Evolutionary conservation across 2,329 filamentous ascomycete genomes (phyloP), one percentile per base, ranked within the genome.

Genomic region (Verruconis gallopava): DNA sequence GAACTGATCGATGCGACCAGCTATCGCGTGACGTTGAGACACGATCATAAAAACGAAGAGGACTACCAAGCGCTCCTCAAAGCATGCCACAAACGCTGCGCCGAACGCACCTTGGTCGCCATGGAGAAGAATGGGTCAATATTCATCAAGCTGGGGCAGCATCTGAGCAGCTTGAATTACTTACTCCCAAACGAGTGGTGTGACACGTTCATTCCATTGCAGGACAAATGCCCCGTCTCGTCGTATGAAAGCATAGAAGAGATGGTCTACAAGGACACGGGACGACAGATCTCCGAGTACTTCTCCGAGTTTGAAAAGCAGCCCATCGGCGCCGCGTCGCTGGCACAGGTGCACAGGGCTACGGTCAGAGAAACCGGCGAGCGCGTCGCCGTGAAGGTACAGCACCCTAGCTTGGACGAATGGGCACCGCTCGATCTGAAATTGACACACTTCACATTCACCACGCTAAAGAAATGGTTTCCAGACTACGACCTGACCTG

Each of bases 401-500:
- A 98, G 58, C 91, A 98, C 62, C 91, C 91, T 1, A 73, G 76
- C 3, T 66, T 98, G 43, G 83, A 86, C 47, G 81, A 93, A 61
- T 98, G 86, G 85, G 81, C 85, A 13, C 82, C 79, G 19, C 69
- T 98, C 9, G 91, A 98, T 59, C 71, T 96, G 49, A 77, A 79
- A 2, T 68, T 98, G 47, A 98, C 91, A 4, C 69, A 75, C 28
- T 93, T 91, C 53, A 93, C 88, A 0, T 98, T 98, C 60, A 77
- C 79, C 9, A 91, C 81, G 0, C 66, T 98, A 46, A 94, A 93
- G 62, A 74, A 75, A 45, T 95, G 89, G 68, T 98, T 98, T 56
- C 93, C 93, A 2, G 88, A 96, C 52, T 98, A 98, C 60, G 91
- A 98, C 59, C 71, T 98, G 20, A 88, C 93, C 55, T 98, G 91